Evolutionary conservation across 768 basidiomycete genomes (phyloP), one percentile per base, ranked within the genome.

Genomic region (Neoboletus brunneissimus): DNA sequence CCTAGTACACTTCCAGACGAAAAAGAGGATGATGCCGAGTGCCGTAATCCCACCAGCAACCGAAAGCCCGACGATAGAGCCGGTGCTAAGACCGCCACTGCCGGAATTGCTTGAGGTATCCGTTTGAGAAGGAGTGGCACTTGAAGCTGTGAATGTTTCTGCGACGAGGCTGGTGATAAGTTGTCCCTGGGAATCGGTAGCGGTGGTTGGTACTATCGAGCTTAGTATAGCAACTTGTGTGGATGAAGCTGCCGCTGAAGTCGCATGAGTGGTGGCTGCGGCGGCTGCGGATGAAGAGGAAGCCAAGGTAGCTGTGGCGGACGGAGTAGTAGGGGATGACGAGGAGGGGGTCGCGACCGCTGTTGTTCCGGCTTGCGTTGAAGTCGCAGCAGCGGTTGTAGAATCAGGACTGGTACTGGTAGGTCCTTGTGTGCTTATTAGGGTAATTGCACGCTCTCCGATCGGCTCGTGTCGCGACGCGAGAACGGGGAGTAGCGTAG

Each of bases 1-100:
- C 65, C 87, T 79, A 3, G 88, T 89, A 67, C 91, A 83, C 72
- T 94, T 94, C 91, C 92, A 94, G 37, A 89, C 74, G 60, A 91
- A 81, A 75, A 94, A 94, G 16, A 76, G 83, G 50, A 86, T 72
- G 51, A 94, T 78, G 11, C 81, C 87, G 62, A 94, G 72, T 20
- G 86, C 71, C 23, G 89, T 87, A 53, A 92, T 76, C 52, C 89
- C 91, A 42, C 89, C 91, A 4, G 89, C 85, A 23, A 93, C 89
- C 0, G 89, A 86, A 56, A 94, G 76, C 34, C 90, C 91, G 43
- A 92, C 70, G 64, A 94, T 89, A 40, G 88, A 87, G 4, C 88
- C 87, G 6, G 81, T 86, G 44, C 84, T 70, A 18, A 90, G 68
- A n/a, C 84, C 78, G 27, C 67, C 54, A 27, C 48, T 2, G 2